A percentile compares a stretch with the other conserved stretches of the same genome.
These are phyloP conservation scores for Auricularia heimuer DNA, from an alignment of 768 basidiomycete species.

Conservation along the genomic window DNA sequence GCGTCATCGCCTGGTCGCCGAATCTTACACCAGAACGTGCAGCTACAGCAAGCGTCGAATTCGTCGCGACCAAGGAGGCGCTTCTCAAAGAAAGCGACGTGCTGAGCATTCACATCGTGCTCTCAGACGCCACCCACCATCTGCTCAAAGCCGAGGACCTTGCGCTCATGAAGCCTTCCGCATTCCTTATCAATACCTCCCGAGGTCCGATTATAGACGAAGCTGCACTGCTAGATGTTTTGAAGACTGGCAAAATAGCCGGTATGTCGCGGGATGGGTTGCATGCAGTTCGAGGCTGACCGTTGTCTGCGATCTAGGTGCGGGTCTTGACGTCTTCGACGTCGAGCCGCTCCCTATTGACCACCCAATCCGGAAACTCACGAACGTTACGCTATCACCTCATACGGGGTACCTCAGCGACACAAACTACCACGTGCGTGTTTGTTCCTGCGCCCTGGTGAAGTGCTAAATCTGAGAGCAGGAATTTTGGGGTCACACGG, in stretches of 20 bases:
- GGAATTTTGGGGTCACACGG: constrained; percentile 44
- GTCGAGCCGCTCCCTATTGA: constrained; percentile 53
- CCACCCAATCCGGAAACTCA: constrained; percentile 41
- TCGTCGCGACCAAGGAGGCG: constrained; percentile 39
- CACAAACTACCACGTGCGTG: constrained; percentile 36
- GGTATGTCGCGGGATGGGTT: background rate
- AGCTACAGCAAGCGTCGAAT: constrained; percentile 39
- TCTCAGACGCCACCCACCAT: constrained; percentile 40
- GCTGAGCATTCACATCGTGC: constrained; percentile 51
- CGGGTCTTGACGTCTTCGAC: constrained; percentile 58
- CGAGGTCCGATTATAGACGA: constrained; percentile 60
- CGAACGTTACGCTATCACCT: constrained; percentile 49
- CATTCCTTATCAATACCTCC: constrained; percentile 58
- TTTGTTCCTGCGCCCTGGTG: background rate
- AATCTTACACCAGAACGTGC: constrained; percentile 51
- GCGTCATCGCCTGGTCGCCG: constrained; percentile 55
- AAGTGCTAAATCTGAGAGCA: constrained; percentile 11
- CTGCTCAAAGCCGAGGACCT: constrained; percentile 41
- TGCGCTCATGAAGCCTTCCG: constrained; percentile 41
- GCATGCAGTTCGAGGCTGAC: background rate
- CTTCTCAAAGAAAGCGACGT: constrained; percentile 47
- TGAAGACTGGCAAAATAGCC: constrained; percentile 38
- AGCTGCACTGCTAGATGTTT: constrained; percentile 36
- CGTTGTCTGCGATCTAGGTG: constrained; percentile 24
- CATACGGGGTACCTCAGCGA: constrained; percentile 50